Conservation (phyloP, 179 eudicot genomes). For the Spergularia azorica region DNA sequence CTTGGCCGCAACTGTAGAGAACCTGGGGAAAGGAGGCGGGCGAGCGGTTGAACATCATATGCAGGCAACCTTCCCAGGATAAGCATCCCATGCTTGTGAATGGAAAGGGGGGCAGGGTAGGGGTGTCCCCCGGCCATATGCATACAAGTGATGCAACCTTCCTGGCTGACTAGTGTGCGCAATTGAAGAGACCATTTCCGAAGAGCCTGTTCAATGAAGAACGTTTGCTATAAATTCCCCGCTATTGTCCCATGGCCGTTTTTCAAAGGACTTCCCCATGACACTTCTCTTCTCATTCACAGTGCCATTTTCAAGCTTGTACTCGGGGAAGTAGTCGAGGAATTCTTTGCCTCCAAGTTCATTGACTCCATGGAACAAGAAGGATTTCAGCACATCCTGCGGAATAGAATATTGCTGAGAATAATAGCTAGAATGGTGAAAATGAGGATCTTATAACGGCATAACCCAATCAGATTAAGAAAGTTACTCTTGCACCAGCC, state of each 20-base stretch:
- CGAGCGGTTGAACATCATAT: too few relatives aligned
- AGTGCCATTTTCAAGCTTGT: conserved; percentile 66
- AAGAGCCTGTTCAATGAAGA: conserved; percentile 13
- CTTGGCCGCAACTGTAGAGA: too few relatives aligned
- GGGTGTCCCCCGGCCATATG: too few relatives aligned
- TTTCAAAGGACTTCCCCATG: conserved; percentile 83
- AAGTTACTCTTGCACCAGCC: conserved; percentile 58
- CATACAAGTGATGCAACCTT: too few relatives aligned
- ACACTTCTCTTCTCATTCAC: conserved; percentile 77
- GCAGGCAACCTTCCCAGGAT: too few relatives aligned
- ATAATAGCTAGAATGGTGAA: not conserved
- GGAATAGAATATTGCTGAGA: conserved; percentile 11
- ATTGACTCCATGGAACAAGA: conserved; percentile 74
- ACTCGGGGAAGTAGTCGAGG: conserved; percentile 89
- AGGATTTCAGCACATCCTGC: conserved; percentile 66
- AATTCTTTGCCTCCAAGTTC: conserved; percentile 71
- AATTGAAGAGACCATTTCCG: not conserved
- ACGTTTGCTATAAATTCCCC: conserved; percentile 59
- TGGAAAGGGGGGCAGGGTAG: too few relatives aligned
- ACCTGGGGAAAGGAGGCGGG: too few relatives aligned
- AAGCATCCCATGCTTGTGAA: too few relatives aligned
- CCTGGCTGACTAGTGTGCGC: not conserved
- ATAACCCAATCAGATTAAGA: conserved; percentile 6
- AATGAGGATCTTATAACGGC: not conserved
- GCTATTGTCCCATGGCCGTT: conserved; percentile 72